phyloP scores from a whole-genome alignment of 257 asterid species.

The Nemophila menziesii region DNA sequence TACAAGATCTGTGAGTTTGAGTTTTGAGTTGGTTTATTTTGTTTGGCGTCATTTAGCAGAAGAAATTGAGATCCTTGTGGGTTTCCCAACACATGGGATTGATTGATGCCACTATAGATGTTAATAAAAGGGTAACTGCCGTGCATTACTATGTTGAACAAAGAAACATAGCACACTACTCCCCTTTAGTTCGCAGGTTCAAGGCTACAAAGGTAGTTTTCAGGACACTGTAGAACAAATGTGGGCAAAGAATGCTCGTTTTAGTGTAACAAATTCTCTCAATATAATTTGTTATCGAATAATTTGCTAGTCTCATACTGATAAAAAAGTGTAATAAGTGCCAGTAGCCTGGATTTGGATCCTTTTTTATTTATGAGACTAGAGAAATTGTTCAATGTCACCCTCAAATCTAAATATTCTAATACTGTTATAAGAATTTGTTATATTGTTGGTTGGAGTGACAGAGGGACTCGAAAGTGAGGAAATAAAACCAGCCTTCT shows the following conservation, averaged over 20 bases:
- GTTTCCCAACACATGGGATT: slow-evolving; percentile 64
- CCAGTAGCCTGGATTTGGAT: no score
- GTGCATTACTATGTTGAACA: not conserved
- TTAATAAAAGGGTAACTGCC: slow-evolving; percentile 9
- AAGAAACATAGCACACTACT: no score
- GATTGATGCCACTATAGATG: slow-evolving; percentile 88
- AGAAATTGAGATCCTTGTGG: slow-evolving; percentile 24
- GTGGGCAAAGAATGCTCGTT: not conserved
- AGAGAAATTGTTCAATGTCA: not conserved
- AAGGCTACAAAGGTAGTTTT: not conserved
- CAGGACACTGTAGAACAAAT: not conserved
- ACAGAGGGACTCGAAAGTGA: no score
- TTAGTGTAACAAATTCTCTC: not conserved
- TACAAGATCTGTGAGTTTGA: not conserved
- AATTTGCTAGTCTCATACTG: no score
- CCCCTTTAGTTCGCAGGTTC: not conserved
- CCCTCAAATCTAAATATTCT: no score
- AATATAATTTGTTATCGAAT: no score
- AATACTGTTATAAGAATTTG: no score
- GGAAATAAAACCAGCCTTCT: no score
- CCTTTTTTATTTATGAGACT: not conserved
- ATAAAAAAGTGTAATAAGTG: no score
- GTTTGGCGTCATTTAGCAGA: not conserved
- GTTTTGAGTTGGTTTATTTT: not conserved
- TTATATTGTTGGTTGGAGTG: no score